Evolutionary conservation across 78 protist genomes (phyloP), one percentile per base, ranked within the genome.

Genomic region (Speleostelium caveatum): DNA sequence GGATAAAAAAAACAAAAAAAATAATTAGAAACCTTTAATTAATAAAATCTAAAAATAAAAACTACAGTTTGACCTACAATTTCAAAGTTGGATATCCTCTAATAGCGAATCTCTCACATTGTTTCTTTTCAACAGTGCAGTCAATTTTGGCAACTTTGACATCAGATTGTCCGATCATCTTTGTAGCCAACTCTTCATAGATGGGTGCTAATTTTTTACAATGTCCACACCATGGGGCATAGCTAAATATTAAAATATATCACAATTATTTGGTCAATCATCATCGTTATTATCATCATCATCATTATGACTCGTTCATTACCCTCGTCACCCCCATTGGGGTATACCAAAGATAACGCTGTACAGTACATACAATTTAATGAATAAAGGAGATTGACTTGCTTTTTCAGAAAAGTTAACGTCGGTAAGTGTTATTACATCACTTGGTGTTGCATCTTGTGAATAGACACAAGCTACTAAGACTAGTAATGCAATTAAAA

Each of bases 141-240:
- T 93, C 87, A 2, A 93, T 89, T 53, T 93, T 45, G 17, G 93
- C 96, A n/a, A 86, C 49, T 55, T 78, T 62, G 5, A 61, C 73
- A 4, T 53, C 33, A 5, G 26, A 14, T 21, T 72, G 58, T 6
- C 51, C 95, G n/a, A 51, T 63, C 17, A 39, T 42, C 1, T 68
- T 42, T 30, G 65, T 63, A 49, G 79, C 97, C 28, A 91, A 76
- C 55, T 94, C 92, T 30, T 94, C 95, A 49, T 62, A 94, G 59
- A 68, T 86, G 75, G 97, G 97, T 17, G 86, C 95, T 38, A 96
- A 78, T 61, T 75, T 83, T 94, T 96, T 94, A 93, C 98, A 96
- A 83, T 94, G 96, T 39, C 98, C 96, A 83, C 98, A 96, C 98
- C 98, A 94, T 35, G 98, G 96, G 2, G 96, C 93, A 73, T 28